Evolutionary conservation across 148 eudicot species (phyloP).

Genomic region (Persicaria maculosa): DNA sequence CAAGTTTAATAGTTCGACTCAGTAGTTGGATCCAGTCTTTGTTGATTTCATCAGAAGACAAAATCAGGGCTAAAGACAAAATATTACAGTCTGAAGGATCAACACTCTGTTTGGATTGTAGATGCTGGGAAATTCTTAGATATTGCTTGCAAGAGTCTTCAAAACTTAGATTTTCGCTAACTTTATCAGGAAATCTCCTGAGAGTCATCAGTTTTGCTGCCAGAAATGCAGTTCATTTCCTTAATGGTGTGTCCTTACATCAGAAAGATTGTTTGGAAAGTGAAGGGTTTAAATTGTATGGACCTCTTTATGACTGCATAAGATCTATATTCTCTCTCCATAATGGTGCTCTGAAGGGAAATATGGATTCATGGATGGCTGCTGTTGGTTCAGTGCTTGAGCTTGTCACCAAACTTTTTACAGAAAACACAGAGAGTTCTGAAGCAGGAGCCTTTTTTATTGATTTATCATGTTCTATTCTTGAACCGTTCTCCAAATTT

Average conservation of each 20-base stretch:
- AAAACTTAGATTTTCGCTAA: constrained; percentile 34
- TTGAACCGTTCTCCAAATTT: constrained; percentile 76
- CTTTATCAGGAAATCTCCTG: constrained; percentile 54
- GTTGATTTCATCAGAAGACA: constrained; percentile 63
- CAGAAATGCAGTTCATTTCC: constrained; percentile 25
- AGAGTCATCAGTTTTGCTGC: constrained; percentile 55
- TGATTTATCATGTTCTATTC: constrained; percentile 49
- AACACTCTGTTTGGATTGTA: constrained; percentile 52
- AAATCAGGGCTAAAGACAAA: constrained; percentile 35
- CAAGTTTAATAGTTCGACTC: constrained; percentile 38
- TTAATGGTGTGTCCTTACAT: constrained; percentile 19
- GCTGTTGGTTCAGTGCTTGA: constrained; percentile 45
- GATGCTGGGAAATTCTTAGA: constrained; percentile 78
- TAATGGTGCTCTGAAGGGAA: constrained; percentile 56
- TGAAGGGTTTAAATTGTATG: constrained; percentile 29
- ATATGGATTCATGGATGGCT: constrained; percentile 68
- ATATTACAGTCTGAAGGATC: constrained; percentile 25
- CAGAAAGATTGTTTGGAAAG: constrained; percentile 17
- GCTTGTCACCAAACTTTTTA: constrained; percentile 33
- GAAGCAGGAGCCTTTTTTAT: constrained; percentile 30
- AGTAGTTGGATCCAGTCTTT: constrained; percentile 70
- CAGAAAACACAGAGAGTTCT: constrained; percentile 28
- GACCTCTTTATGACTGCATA: constrained; percentile 41
- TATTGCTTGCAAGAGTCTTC: constrained; percentile 71
- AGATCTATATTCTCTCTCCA: constrained; percentile 49